phyloP scores from a whole-genome alignment of 2,329 filamentous ascomycete genomes.

The Thielaviopsis euricoi region DNA sequence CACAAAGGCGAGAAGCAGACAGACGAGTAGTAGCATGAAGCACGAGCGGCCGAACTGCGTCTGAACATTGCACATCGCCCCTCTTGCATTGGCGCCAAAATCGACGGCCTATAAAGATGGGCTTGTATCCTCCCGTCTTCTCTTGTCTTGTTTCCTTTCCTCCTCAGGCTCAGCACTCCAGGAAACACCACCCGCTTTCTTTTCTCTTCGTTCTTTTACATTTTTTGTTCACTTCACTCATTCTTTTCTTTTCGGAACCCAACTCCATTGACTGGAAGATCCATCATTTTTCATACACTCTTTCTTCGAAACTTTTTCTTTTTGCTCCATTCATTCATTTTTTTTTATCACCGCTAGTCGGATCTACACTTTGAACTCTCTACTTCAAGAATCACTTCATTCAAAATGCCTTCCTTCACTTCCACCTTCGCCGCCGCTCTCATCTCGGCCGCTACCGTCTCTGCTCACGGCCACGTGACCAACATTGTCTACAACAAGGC shows the following conservation, averaged over 20 bases:
- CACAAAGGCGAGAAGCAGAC: too few species aligned
- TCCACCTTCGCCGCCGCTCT: constrained; percentile 6
- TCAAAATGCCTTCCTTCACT: constrained; percentile 15
- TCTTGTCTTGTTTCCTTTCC: background rate
- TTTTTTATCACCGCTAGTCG: background rate
- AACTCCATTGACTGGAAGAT: constrained; percentile 8
- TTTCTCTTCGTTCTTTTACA: background rate
- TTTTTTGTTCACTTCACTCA: background rate
- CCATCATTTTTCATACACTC: background rate
- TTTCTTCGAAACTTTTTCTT: background rate
- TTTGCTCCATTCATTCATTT: background rate
- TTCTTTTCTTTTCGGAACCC: background rate
- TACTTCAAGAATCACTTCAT: background rate
- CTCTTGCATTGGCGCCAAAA: too few species aligned
- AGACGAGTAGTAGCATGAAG: too few species aligned
- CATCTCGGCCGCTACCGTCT: constrained; percentile 14
- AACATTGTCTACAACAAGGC: constrained; percentile 17
- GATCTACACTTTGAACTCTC: background rate
- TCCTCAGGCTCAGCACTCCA: constrained; percentile 7
- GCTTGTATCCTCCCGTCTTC: background rate
- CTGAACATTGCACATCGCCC: too few species aligned
- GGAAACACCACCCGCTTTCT: background rate
- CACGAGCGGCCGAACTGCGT: too few species aligned
- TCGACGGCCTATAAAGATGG: background rate
- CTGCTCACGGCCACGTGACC: constrained; percentile 20